Evolutionary conservation across 176 grass and related monocot species (phyloP), one percentile per base, ranked within the genome.

Genomic region (Triticum urartu): DNA sequence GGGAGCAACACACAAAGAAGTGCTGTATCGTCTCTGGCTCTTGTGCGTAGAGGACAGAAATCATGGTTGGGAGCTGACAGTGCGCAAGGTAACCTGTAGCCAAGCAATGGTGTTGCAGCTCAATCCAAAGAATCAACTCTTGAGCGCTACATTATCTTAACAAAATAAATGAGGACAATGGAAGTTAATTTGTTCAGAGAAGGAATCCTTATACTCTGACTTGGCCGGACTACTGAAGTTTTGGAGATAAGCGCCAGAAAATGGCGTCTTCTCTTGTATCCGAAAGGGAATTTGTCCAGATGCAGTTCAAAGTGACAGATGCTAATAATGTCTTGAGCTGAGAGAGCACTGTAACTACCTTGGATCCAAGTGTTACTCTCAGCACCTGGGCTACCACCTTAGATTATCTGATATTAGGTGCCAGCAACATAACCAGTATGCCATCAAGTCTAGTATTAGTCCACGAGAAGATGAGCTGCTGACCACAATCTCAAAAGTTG

Each of bases 351-450:
- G 18, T 72, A n/a, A 72, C 40, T 12, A 43, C 9, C 20, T 72
- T 72, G 69, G 69, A 72, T 72, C 69, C 21, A 72, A 72, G 69
- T 72, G n/a, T 72, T 43, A 42, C 69, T 43, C 11, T 43, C 21
- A 72, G 38, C 38, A 40, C 38, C 69, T 72, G 5, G 21, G 38
- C n/a, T 12, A 14, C 38, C 38, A 8, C 6, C 38, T 5, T 72
- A 72, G 38, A 72, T 12, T 72, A 12, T 7, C 5, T 72, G 38
- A 72, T 5, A n/a, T 72, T 39, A 43, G 38, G 38, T 72, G 38
- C 69, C 38, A 72, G 40, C 69, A 25, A 43, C 38, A 38, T 72
- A 43, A 25, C 2, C 5, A 3, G 20, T 22, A 72, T 72, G 33
- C 34, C 20, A 72, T 22, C 21, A 35, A 72, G 68, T 71, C 34